Evolutionary conservation across 2,329 filamentous ascomycete genomes (phyloP).

Genomic region (Cercospora sesami): DNA sequence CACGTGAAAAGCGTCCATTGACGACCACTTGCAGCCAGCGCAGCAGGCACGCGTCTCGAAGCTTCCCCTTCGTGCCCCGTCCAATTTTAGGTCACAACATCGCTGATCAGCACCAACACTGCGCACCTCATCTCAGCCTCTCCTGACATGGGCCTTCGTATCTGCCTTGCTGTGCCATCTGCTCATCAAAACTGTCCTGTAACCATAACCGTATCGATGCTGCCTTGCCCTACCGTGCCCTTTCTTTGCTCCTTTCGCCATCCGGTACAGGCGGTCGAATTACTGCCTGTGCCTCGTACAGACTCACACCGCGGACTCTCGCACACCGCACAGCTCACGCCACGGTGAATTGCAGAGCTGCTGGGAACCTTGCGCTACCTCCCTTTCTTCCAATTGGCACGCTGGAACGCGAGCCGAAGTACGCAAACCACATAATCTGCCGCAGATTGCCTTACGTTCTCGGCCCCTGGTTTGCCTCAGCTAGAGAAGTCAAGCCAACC

Average conservation of each 20-base stretch:
- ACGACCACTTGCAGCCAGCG: neutral
- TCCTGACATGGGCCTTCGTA: neutral
- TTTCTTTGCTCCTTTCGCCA: neutral
- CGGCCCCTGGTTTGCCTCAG: neutral
- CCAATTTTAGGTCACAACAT: slow-evolving; percentile 8
- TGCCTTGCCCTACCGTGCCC: neutral
- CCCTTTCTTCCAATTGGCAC: neutral
- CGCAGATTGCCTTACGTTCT: neutral
- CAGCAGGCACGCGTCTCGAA: slow-evolving; percentile 4
- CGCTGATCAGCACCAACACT: neutral
- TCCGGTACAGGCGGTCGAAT: neutral
- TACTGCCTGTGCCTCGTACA: neutral
- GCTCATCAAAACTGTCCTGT: neutral
- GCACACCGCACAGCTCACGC: neutral
- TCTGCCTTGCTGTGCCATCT: neutral
- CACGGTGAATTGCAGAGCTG: slow-evolving; percentile 2
- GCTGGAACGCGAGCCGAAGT: neutral
- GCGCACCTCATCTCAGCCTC: neutral
- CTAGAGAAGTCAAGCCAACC: neutral
- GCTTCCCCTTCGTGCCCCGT: neutral
- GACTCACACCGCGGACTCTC: neutral
- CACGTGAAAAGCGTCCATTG: neutral
- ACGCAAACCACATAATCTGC: neutral
- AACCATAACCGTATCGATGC: neutral
- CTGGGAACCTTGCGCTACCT: neutral